These are phyloP conservation scores for Prunus persica DNA, from an alignment of 306 rosid species.

Conservation along the genomic window DNA sequence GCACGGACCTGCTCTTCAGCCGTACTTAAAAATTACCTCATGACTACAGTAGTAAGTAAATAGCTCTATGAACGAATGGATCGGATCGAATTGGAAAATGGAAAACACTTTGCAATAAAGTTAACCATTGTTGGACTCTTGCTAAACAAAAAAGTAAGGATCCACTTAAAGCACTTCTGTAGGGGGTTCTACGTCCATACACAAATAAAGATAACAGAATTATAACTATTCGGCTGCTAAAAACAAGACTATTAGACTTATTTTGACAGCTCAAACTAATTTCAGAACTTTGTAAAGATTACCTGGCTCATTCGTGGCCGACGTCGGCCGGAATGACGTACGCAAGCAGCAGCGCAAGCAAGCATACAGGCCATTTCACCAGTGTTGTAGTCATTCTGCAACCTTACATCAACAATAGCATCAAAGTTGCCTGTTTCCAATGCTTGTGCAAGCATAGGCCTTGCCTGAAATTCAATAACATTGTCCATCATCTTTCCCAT, in stretches of 20 bases:
- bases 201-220: too few relatives aligned
- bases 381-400: constrained; percentile 43
- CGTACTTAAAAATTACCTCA: too few relatives aligned
- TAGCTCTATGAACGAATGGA: too few relatives aligned
- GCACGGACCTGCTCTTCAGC: too few relatives aligned
- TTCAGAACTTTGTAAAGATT: neutral
- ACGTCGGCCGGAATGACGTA: constrained; percentile 48
- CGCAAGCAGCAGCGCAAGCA: constrained; percentile 57
- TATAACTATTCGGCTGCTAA: neutral
- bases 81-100: too few relatives aligned
- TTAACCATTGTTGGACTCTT: too few relatives aligned
- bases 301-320: constrained; percentile 74
- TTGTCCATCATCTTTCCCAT: neutral
- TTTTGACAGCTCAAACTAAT: neutral
- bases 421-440: constrained; percentile 43
- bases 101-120: too few relatives aligned
- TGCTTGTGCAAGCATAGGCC: constrained; percentile 60
- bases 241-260: neutral
- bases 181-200: neutral
- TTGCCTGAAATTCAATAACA: constrained; percentile 50
- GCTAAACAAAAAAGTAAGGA: too few relatives aligned
- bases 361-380: constrained; percentile 50
- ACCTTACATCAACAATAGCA: constrained; percentile 42
- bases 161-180: too few relatives aligned
- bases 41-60: too few relatives aligned